Evolutionary conservation across 1,284 basidiomycete species (phyloP).

Genomic region (Puccinia horiana): DNA sequence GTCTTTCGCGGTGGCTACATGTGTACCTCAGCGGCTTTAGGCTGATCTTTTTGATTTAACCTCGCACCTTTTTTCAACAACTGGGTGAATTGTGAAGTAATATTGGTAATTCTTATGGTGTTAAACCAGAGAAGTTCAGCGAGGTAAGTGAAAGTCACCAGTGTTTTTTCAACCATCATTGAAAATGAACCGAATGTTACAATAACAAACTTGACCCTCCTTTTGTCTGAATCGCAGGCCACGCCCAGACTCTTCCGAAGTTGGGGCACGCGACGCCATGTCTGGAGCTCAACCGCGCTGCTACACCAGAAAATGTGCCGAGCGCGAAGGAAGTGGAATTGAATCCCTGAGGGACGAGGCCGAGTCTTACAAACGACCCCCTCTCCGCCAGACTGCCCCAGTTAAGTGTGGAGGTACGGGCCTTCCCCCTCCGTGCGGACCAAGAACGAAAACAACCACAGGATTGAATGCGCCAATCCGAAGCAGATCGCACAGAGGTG

Average conservation of each 20-base stretch:
- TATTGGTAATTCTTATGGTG: not conserved
- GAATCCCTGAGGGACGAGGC: not conserved
- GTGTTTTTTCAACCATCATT: not conserved
- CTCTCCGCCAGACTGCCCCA: slow-evolving; percentile 5
- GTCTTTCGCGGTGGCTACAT: not conserved
- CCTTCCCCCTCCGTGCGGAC: not conserved
- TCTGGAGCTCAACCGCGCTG: not conserved
- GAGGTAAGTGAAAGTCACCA: not conserved
- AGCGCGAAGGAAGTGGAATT: not conserved
- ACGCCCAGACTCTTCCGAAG: not conserved
- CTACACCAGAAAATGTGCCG: not conserved
- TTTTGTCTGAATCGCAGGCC: not conserved
- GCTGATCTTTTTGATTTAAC: not conserved
- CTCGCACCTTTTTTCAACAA: not conserved
- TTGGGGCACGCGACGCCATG: not conserved
- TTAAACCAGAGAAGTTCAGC: not conserved
- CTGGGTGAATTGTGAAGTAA: not conserved
- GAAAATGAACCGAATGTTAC: not conserved
- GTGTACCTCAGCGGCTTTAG: not conserved
- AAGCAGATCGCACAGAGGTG: not conserved
- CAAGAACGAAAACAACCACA: not conserved
- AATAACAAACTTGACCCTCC: not conserved
- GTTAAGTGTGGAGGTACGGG: slow-evolving; percentile 11
- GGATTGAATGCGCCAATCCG: not conserved
- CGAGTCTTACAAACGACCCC: not conserved